These are phyloP conservation scores for Euphrasia arctica DNA, from an alignment of 305 asterid genomes.

Conservation along the genomic window DNA sequence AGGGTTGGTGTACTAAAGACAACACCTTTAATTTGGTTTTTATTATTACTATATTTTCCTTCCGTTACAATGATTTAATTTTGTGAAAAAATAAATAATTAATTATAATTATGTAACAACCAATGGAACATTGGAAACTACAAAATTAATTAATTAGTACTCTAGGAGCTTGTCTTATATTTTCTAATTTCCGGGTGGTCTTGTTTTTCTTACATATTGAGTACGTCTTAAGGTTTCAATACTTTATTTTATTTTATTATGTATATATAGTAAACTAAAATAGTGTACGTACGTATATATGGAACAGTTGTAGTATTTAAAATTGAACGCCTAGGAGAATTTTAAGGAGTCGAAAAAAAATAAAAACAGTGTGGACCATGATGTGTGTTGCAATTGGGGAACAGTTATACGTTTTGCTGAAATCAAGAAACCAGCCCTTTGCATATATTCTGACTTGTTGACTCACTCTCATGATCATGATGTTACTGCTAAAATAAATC, in stretches of 20 bases:
- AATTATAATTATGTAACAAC: neutral
- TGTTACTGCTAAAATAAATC: neutral
- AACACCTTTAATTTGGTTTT: slow-evolving; percentile 3
- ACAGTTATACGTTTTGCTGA: slow-evolving; percentile 60
- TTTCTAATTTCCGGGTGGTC: slow-evolving; percentile 14
- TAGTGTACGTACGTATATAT: too few species aligned
- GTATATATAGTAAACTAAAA: neutral
- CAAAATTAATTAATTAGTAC: neutral
- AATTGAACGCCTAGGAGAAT: slow-evolving; percentile 19
- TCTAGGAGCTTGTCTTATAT: slow-evolving; percentile 17
- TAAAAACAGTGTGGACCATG: slow-evolving; percentile 46
- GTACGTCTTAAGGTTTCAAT: slow-evolving; percentile 32
- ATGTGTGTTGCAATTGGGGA: slow-evolving; percentile 55
- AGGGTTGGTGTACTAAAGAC: slow-evolving; percentile 50
- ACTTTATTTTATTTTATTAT: neutral
- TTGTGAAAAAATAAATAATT: too few species aligned
- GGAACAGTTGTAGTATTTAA: neutral
- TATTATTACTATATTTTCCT: slow-evolving; percentile 16
- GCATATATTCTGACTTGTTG: slow-evolving; percentile 37
- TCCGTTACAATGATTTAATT: slow-evolving; percentile 33
- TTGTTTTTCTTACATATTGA: slow-evolving; percentile 18
- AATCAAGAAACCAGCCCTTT: slow-evolving; percentile 55
- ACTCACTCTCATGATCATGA: slow-evolving; percentile 22
- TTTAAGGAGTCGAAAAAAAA: slow-evolving; percentile 10
- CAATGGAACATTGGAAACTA: neutral